Evolutionary conservation across 768 basidiomycete genomes (phyloP).

Genomic region (Lanmaoa rubissima): DNA sequence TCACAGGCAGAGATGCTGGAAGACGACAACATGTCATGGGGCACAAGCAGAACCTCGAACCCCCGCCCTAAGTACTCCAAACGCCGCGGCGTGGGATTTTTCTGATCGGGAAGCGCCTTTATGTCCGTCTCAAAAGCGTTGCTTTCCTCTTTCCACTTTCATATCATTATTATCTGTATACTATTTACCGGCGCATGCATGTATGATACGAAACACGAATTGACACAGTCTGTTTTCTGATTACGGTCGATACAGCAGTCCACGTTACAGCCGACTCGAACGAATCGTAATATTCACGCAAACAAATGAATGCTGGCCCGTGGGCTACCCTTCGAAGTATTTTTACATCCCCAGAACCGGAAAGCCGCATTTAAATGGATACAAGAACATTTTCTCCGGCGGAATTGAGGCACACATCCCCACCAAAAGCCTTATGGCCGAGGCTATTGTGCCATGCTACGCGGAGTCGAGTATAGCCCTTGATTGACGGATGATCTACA

Average conservation of each 20-base stretch:
- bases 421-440: neutral
- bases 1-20: constrained; percentile 29
- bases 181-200: constrained; percentile 6
- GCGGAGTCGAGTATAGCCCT: no score
- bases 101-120: constrained; percentile 2
- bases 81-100: constrained; percentile 6
- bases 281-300: neutral
- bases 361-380: neutral
- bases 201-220: constrained; percentile 13
- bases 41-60: neutral
- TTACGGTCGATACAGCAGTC: neutral
- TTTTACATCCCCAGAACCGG: constrained; percentile 1
- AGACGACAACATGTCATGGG: constrained; percentile 31
- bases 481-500: no score
- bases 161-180: constrained; percentile 1
- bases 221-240: neutral
- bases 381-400: neutral
- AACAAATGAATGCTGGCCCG: neutral
- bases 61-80: constrained; percentile 4
- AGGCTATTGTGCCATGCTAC: neutral
- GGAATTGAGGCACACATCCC: neutral
- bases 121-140: neutral
- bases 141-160: neutral
- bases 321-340: neutral
- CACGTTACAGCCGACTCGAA: neutral